phyloP scores from a whole-genome alignment of 2,329 filamentous ascomycete genomes.

The Fusarium sp. region DNA sequence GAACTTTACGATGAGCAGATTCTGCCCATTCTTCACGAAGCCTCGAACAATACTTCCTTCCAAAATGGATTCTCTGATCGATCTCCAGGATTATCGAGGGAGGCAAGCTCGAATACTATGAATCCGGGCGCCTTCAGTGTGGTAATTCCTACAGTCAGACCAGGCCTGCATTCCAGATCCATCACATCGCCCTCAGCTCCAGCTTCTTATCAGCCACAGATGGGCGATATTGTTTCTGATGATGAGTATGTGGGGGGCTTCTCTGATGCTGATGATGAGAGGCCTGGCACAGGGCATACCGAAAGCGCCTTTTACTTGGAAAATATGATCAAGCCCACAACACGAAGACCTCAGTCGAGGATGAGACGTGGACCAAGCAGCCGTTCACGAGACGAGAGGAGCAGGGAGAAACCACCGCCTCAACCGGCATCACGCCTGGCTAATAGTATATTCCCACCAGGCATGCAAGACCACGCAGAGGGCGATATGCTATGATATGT shows the following conservation, averaged over 20 bases:
- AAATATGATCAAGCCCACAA: constrained; percentile 68
- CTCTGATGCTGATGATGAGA: constrained; percentile 78
- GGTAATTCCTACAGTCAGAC: constrained; percentile 57
- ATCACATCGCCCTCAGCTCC: constrained; percentile 81
- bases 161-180: constrained; percentile 80
- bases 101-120: constrained; percentile 69
- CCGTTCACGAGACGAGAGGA: constrained; percentile 48
- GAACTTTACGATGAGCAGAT: constrained; percentile 94
- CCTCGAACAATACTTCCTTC: constrained; percentile 81
- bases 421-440: constrained; percentile 55
- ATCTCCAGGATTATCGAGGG: constrained; percentile 67
- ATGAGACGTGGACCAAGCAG: constrained; percentile 45
- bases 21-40: constrained; percentile 87
- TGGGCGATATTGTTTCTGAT: constrained; percentile 74
- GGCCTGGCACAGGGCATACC: constrained; percentile 51
- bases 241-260: constrained; percentile 80
- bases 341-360: constrained; percentile 63
- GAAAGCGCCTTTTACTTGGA: constrained; percentile 66
- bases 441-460: constrained; percentile 46
- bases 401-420: constrained; percentile 47
- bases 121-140: constrained; percentile 67
- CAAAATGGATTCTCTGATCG: constrained; percentile 89
- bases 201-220: constrained; percentile 62
- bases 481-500: constrained; percentile 49
- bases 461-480: constrained; percentile 47